Evolutionary conservation across 2,329 filamentous ascomycete species (phyloP).

Genomic region (Pestalotiopsis sp.): DNA sequence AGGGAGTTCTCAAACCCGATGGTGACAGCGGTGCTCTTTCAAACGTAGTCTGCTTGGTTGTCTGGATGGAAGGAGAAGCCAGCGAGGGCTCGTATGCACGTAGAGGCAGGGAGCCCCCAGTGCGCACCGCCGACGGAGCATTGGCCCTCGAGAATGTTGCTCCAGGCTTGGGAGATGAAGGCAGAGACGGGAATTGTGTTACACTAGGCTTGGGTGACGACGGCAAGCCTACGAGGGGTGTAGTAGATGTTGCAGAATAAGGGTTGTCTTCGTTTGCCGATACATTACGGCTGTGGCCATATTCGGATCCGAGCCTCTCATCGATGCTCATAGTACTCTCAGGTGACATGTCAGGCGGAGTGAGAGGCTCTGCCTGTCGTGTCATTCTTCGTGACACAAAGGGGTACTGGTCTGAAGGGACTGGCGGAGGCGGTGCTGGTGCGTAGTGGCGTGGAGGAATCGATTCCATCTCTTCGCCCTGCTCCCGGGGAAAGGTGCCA

Average conservation of each 20-base stretch:
- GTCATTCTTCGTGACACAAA: conserved; percentile 34
- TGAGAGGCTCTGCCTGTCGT: conserved; percentile 44
- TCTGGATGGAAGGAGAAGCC: conserved; percentile 51
- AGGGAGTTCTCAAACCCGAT: conserved; percentile 62
- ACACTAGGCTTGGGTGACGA: conserved; percentile 43
- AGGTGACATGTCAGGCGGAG: conserved; percentile 48
- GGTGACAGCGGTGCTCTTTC: conserved; percentile 61
- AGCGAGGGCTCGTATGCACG: conserved; percentile 64
- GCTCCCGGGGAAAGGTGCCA: conserved; percentile 57
- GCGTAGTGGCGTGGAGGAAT: conserved; percentile 62
- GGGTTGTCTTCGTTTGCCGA: conserved; percentile 50
- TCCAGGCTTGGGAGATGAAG: conserved; percentile 38
- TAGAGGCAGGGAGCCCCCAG: conserved; percentile 60
- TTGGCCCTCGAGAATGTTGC: conserved; percentile 41
- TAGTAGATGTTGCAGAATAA: conserved; percentile 52
- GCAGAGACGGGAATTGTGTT: conserved; percentile 36
- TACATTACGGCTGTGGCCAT: conserved; percentile 38
- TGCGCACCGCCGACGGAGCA: conserved; percentile 57
- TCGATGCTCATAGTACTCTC: conserved; percentile 57
- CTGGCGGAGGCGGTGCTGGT: conserved; percentile 58
- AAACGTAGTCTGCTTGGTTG: conserved; percentile 67
- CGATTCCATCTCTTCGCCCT: conserved; percentile 58
- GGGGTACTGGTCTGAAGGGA: conserved; percentile 50
- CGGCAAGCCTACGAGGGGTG: conserved; percentile 54
- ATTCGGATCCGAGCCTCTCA: conserved; percentile 51